Evolutionary conservation across 2,329 filamentous ascomycete genomes (phyloP).

Genomic region (Colletotrichum filicis): DNA sequence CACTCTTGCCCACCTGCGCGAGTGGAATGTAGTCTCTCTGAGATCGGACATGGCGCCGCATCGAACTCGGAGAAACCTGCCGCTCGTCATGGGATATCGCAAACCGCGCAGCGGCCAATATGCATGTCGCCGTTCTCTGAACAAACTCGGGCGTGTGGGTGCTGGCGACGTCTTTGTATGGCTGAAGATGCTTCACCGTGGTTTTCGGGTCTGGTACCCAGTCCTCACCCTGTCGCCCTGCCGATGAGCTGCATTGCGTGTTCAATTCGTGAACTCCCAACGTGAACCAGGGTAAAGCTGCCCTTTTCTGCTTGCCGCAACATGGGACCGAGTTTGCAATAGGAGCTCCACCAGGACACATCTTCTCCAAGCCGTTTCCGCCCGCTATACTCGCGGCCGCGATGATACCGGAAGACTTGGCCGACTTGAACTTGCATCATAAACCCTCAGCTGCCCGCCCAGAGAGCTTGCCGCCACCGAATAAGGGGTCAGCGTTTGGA

Average conservation of each 20-base stretch:
- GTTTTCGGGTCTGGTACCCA: background rate
- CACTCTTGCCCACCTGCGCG: background rate
- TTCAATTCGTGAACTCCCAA: background rate
- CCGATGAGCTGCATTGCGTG: slow-evolving; percentile 15
- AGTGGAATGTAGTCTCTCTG: slow-evolving; percentile 2
- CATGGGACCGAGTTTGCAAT: background rate
- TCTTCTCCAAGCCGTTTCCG: background rate
- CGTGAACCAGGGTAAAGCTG: background rate
- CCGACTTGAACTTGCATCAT: slow-evolving; percentile 3
- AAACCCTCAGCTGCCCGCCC: slow-evolving; percentile 1
- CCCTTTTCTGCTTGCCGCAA: background rate
- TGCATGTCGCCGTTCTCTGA: slow-evolving; percentile 2
- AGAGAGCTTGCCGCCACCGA: background rate
- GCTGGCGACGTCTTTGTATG: background rate
- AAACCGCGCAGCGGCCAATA: background rate
- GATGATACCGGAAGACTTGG: background rate
- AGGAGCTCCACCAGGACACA: background rate
- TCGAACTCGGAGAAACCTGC: slow-evolving; percentile 9
- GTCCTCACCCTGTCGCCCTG: background rate
- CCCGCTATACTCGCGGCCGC: background rate
- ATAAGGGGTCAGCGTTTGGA: background rate
- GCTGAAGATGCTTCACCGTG: slow-evolving; percentile 18
- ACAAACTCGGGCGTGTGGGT: background rate
- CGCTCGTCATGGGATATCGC: slow-evolving; percentile 9
- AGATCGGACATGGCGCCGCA: slow-evolving; percentile 6